phyloP scores from a whole-genome alignment of 2,329 filamentous ascomycete species.

The Penicillium verrucosum region DNA sequence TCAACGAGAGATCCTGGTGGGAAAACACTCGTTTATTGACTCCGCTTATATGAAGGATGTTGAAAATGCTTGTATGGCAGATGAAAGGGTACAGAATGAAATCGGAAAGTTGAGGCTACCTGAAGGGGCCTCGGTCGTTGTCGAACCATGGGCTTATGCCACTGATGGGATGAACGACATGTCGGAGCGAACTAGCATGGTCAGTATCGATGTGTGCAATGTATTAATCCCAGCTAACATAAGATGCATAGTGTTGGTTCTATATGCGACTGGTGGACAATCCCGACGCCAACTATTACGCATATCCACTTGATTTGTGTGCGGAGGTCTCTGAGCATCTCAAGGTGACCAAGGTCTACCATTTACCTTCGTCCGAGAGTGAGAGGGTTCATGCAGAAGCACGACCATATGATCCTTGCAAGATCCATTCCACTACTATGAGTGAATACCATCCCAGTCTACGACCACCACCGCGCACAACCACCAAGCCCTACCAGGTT shows the following conservation, averaged over 20 bases:
- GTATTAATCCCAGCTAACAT: background rate
- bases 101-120: constrained; percentile 44
- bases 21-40: constrained; percentile 31
- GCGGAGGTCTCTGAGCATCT: constrained; percentile 52
- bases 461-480: constrained; percentile 28
- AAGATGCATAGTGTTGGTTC: constrained; percentile 1
- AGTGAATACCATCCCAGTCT: constrained; percentile 39
- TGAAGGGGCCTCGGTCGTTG: constrained; percentile 43
- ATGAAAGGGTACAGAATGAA: constrained; percentile 44
- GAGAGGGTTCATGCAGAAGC: constrained; percentile 39
- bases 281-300: constrained; percentile 55
- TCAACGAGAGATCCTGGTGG: constrained; percentile 19
- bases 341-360: constrained; percentile 50
- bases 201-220: constrained; percentile 16
- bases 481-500: constrained; percentile 37
- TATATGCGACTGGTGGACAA: constrained; percentile 43
- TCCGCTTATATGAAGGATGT: constrained; percentile 49
- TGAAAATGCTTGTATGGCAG: constrained; percentile 48
- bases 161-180: constrained; percentile 51
- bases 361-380: constrained; percentile 44
- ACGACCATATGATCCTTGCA: constrained; percentile 42
- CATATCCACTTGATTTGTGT: constrained; percentile 55
- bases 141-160: constrained; percentile 57
- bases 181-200: constrained; percentile 49
- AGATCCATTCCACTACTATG: constrained; percentile 30